Base-by-base conservation (phyloP, 1,284 basidiomycete genomes). In the Puccinia horiana region DNA sequence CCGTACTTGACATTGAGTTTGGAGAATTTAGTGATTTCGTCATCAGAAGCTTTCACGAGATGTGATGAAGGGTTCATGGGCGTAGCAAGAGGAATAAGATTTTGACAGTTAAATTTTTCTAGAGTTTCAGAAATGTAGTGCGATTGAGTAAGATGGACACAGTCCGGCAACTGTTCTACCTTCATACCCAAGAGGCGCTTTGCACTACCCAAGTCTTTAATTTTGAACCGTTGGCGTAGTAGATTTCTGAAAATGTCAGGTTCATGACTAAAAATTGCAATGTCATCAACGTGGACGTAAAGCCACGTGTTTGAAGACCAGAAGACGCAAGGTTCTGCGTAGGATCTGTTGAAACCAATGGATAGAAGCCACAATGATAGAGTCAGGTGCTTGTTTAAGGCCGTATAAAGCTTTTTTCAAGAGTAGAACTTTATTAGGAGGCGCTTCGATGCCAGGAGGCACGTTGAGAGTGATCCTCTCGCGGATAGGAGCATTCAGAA, bases 381-480 rank as follows among this genome's bases (percentile, higher is more conserved):
- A 26, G 37, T 42, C 18, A 44, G 40, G 23, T 47, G 70, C 42
- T 52, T 73, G 70, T 49, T 73, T 73, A 3, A 73, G 20, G 40
- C 70, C 70, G 44, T 73, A 73, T 23, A 73, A 11, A 49, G 70
- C 70, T 26, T 73, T 73, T 23, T 73, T 73, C 6, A 73, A 26
- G 6, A 29, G 18, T 18, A 73, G 42, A 47, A 73, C n/a, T 26
- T 73, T n/a, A 26, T 47, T 52, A 4, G 16, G 3, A 23, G 40
- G 23, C 3, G 40, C 32, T 40, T 37, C n/a, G n/a, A 67, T 8
- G 18, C 63, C 63, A 18, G 63, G 63, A 40, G 63, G 63, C 3
- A 26, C n/a, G 40, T 67, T 67, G 3, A 67, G 56, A 26, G 35
- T 37, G 6, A 63, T 63, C n/a, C 61, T 63, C 32, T 63, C 61